A percentile compares a stretch with the other conserved stretches of the same genome.
Conservation (phyloP, 2,329 filamentous ascomycete species). For the Arthrobotrys sphaeroides region DNA sequence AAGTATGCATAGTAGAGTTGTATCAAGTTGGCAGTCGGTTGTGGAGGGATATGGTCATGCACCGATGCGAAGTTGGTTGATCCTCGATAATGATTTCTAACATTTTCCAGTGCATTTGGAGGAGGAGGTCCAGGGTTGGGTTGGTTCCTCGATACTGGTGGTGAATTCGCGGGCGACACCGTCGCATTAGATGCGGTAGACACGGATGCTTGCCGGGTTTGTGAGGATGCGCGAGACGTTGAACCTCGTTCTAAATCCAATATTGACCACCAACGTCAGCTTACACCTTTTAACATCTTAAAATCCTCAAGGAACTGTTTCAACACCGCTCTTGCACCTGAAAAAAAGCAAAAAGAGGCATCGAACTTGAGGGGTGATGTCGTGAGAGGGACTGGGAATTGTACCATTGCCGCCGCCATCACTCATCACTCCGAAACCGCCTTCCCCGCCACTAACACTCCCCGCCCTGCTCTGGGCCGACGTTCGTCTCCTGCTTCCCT, state of each 20-base stretch:
- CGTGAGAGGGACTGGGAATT: conserved; percentile 48
- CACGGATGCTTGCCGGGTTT: conserved; percentile 48
- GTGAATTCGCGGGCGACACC: conserved; percentile 45
- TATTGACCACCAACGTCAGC: conserved; percentile 7
- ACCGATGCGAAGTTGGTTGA: conserved; percentile 56
- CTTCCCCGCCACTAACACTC: conserved; percentile 45
- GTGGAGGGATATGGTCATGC: conserved; percentile 55
- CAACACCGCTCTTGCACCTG: not conserved
- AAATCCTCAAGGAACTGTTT: not conserved
- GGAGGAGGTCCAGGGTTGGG: conserved; percentile 32
- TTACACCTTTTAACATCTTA: not conserved
- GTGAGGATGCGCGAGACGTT: conserved; percentile 46
- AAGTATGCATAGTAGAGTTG: conserved; percentile 61
- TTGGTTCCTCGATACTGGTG: conserved; percentile 31
- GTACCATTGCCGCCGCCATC: conserved; percentile 53
- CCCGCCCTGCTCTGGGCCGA: conserved; percentile 53
- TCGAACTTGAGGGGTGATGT: conserved; percentile 34
- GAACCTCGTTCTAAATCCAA: conserved; percentile 43
- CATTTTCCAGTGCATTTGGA: conserved; percentile 54
- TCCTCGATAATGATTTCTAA: conserved; percentile 55
- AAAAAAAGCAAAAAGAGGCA: conserved; percentile 48
- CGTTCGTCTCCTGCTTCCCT: conserved; percentile 60
- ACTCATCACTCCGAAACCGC: conserved; percentile 52
- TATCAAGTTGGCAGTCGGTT: conserved; percentile 58
- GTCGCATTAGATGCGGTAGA: conserved; percentile 41